Percentiles rank a stretch among this genome's conserved stretches.
Evolutionary conservation across 139 green algal species (phyloP).

Genomic region (Protoeuglena noctilucae): DNA sequence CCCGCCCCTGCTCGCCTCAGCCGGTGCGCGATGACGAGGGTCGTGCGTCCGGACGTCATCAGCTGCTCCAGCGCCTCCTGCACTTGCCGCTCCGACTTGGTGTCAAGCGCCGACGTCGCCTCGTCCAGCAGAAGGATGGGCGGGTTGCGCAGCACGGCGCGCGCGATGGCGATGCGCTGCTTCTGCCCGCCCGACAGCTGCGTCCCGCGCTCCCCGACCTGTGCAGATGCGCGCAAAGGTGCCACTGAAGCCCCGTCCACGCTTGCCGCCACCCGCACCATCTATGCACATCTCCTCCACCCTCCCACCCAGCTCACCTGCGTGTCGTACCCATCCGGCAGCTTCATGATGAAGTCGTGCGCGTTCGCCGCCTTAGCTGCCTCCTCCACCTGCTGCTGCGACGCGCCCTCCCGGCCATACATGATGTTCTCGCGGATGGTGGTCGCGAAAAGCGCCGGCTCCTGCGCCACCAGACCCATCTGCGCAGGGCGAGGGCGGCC

Average conservation of each 20-base stretch:
- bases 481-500: too few relatives aligned
- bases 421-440: conserved; percentile 64
- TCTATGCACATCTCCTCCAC: not conserved
- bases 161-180: conserved; percentile 57
- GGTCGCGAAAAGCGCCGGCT: conserved; percentile 67
- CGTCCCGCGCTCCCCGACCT: conserved; percentile 30
- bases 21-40: conserved; percentile 73
- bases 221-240: not conserved
- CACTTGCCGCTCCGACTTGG: conserved; percentile 17
- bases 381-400: conserved; percentile 12
- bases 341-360: conserved; percentile 31
- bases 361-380: conserved; percentile 31
- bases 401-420: conserved; percentile 33
- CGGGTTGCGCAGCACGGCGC: conserved; percentile 60
- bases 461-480: conserved; percentile 67
- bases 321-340: conserved; percentile 37
- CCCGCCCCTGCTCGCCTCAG: conserved; percentile 2
- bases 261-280: conserved; percentile 2
- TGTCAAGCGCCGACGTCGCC: conserved; percentile 15
- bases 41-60: conserved; percentile 52
- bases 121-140: conserved; percentile 61
- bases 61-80: conserved; percentile 41
- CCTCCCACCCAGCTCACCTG: too few relatives aligned
- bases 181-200: conserved; percentile 44
- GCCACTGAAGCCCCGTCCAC: not conserved